phyloP scores from a whole-genome alignment of 371 early-diverging fungal species.

The Blakeslea trispora region DNA sequence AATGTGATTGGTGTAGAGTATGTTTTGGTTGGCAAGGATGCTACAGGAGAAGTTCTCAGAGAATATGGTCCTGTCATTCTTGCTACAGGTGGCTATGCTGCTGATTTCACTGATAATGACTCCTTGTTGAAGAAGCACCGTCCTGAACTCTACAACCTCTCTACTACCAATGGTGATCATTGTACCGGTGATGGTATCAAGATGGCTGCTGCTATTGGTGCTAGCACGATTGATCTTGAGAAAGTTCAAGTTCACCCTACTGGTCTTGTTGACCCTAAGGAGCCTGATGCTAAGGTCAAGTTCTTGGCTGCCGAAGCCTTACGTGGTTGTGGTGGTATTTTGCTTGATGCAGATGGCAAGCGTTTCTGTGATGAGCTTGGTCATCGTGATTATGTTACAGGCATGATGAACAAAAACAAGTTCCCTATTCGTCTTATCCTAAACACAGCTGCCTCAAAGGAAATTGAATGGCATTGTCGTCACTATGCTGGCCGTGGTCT shows the following conservation, averaged over 20 bases:
- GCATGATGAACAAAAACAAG: conserved; percentile 81
- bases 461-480: conserved; percentile 94
- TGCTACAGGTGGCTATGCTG: conserved; percentile 94
- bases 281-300: conserved; percentile 86
- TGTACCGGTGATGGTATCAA: conserved; percentile 96
- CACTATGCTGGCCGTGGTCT: conserved; percentile 92
- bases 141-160: conserved; percentile 66
- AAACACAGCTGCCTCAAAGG: conserved; percentile 83
- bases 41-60: conserved; percentile 56
- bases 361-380: conserved; percentile 95
- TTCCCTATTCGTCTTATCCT: conserved; percentile 87
- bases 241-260: conserved; percentile 98
- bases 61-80: conserved; percentile 83
- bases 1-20: conserved; percentile 85
- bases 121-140: conserved; percentile 71
- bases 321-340: conserved; percentile 93
- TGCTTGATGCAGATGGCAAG: conserved; percentile 80
- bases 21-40: conserved; percentile 55
- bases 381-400: conserved; percentile 86
- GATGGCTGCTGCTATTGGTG: conserved; percentile 83
- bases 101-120: conserved; percentile 64
- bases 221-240: conserved; percentile 89
- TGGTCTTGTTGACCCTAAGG: conserved; percentile 89
- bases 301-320: conserved; percentile 96
- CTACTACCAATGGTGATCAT: conserved; percentile 94